Percentiles rank a stretch among this genome's conserved stretches.
Evolutionary conservation across 2,329 filamentous ascomycete genomes (phyloP).

Genomic region (Pseudogymnoascus sp.): DNA sequence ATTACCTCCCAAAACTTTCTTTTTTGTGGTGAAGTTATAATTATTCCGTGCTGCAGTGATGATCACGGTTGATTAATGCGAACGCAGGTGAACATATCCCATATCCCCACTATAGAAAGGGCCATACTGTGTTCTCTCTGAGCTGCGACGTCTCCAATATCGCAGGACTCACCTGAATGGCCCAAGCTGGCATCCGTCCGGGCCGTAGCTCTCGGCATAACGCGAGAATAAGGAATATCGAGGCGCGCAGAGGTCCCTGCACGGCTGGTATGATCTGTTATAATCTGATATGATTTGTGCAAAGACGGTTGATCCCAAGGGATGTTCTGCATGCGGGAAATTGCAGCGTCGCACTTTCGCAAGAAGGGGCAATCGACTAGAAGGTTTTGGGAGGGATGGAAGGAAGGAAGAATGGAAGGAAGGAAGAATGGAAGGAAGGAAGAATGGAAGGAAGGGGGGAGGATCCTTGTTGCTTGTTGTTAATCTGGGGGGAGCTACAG

Average conservation of each 20-base stretch:
- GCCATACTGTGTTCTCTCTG: not conserved
- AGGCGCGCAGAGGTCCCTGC: not conserved
- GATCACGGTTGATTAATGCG: not conserved
- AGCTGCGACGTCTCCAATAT: not conserved
- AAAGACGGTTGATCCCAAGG: not conserved
- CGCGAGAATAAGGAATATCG: not conserved
- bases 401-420: not conserved
- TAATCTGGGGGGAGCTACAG: conserved; percentile 2
- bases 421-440: not conserved
- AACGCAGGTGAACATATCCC: not conserved
- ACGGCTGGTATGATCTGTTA: not conserved
- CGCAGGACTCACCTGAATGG: no score
- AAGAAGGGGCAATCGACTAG: conserved; percentile 5
- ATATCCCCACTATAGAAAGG: not conserved
- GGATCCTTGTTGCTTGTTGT: not conserved
- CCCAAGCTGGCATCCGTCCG: not conserved
- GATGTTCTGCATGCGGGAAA: conserved; percentile 8
- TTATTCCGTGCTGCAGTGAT: not conserved
- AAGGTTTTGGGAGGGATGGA: not conserved
- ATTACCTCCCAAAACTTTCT: not conserved
- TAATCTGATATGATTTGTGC: conserved; percentile 4
- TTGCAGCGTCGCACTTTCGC: not conserved
- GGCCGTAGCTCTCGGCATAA: conserved; percentile 4
- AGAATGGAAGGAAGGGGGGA: not conserved
- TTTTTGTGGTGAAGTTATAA: not conserved